These are phyloP conservation scores for Hortaea sp. DNA, from an alignment of 2,329 filamentous ascomycete genomes.

Conservation along the genomic window DNA sequence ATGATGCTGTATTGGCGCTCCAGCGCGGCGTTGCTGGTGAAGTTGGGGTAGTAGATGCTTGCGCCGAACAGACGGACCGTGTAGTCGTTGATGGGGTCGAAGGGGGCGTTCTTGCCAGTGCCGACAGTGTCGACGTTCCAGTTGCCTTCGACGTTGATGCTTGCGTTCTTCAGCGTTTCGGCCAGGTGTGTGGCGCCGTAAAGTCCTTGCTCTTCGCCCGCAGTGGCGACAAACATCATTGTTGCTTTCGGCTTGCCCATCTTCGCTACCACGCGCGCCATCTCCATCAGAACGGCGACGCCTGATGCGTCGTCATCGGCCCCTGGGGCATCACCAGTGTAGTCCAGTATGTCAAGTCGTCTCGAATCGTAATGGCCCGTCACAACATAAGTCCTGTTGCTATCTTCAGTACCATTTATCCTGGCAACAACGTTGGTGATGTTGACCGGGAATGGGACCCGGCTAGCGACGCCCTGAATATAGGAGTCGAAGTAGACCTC, in stretches of 20 bases:
- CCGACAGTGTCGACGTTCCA: constrained; percentile 51
- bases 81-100: constrained; percentile 24
- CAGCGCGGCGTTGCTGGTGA: constrained; percentile 28
- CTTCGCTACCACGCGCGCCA: constrained; percentile 43
- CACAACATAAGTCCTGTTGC: constrained; percentile 42
- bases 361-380: constrained; percentile 49
- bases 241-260: constrained; percentile 38
- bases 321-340: constrained; percentile 43
- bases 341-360: constrained; percentile 42
- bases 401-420: constrained; percentile 39
- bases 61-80: constrained; percentile 45
- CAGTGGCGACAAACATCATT: constrained; percentile 47
- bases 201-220: constrained; percentile 49
- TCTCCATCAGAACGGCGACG: constrained; percentile 46
- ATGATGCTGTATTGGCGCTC: constrained; percentile 32
- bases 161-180: constrained; percentile 41
- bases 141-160: constrained; percentile 47
- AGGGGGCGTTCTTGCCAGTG: constrained; percentile 32
- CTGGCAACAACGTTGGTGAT: constrained; percentile 46
- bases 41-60: constrained; percentile 36
- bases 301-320: constrained; percentile 50
- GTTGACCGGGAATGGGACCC: constrained; percentile 42
- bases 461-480: constrained; percentile 36
- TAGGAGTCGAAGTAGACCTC: constrained; percentile 43
- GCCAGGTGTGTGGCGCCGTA: constrained; percentile 45